Percentiles rank a stretch among this genome's conserved stretches.
Evolutionary conservation across 345 rosid species (phyloP).

Genomic region (Arabidopsis thaliana): DNA sequence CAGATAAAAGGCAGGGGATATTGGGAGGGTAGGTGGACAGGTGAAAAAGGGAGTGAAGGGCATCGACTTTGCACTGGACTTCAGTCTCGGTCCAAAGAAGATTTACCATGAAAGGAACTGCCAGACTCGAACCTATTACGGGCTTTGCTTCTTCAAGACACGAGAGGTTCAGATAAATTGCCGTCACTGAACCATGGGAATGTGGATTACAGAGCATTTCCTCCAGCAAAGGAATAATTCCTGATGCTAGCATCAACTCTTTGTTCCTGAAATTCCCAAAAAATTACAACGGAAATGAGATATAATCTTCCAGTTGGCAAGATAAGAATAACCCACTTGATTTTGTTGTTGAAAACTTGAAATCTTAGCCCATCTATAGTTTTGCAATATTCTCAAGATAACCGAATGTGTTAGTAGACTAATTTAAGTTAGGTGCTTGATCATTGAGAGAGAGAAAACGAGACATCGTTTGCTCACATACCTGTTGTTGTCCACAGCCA

Average conservation of each 20-base stretch:
- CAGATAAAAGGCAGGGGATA: slow-evolving; percentile 65
- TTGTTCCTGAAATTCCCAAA: slow-evolving; percentile 66
- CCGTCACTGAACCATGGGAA: slow-evolving; percentile 70
- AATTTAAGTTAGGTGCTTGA: slow-evolving; percentile 1
- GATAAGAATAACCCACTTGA: not conserved
- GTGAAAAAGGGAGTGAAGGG: slow-evolving; percentile 87
- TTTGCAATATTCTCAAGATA: no score
- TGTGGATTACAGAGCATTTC: slow-evolving; percentile 64
- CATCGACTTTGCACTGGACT: slow-evolving; percentile 84
- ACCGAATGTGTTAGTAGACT: not conserved
- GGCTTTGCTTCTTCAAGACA: slow-evolving; percentile 82
- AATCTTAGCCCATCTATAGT: not conserved
- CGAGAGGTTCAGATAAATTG: slow-evolving; percentile 88
- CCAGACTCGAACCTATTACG: slow-evolving; percentile 72
- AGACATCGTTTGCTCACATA: slow-evolving; percentile 31
- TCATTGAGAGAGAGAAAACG: not conserved
- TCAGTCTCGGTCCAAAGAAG: slow-evolving; percentile 65
- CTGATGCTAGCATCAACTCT: slow-evolving; percentile 78
- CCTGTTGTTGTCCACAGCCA: slow-evolving; percentile 95
- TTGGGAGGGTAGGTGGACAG: slow-evolving; percentile 73
- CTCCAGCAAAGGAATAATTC: slow-evolving; percentile 73
- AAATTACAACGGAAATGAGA: slow-evolving; percentile 15
- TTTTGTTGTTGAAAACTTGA: not conserved
- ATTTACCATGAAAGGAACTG: slow-evolving; percentile 75
- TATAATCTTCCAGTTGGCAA: not conserved